A percentile compares a stretch with the other conserved stretches of the same genome.
These are phyloP conservation scores for Nasturtium officinale DNA, from an alignment of 345 rosid species.

Conservation along the genomic window DNA sequence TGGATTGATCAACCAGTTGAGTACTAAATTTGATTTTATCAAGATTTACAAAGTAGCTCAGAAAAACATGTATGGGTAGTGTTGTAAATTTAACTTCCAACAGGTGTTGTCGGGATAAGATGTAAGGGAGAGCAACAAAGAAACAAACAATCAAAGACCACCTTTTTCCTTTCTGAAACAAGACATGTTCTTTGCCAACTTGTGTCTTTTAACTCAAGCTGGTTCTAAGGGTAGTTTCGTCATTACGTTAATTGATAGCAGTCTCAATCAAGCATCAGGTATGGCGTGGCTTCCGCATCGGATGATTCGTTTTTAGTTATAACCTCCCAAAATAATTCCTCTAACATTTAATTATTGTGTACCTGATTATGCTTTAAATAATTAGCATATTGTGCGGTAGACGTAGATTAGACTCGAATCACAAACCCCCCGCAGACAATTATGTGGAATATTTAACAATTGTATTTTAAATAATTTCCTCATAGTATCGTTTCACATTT, in stretches of 20 bases:
- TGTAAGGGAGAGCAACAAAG: conserved; percentile 28
- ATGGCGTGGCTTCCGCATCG: conserved; percentile 33
- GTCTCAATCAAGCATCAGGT: conserved; percentile 16
- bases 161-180: conserved; percentile 23
- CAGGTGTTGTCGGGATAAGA: conserved; percentile 29
- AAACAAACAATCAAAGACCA: conserved; percentile 20
- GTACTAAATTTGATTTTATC: background rate
- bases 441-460: background rate
- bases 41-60: background rate
- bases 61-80: conserved; percentile 30
- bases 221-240: conserved; percentile 17
- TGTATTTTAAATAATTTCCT: background rate
- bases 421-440: conserved; percentile 10
- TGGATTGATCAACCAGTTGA: background rate
- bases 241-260: background rate
- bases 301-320: conserved; percentile 35
- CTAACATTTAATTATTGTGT: conserved; percentile 17
- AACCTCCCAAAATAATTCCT: conserved; percentile 34
- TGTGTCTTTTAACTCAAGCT: background rate
- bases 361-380: conserved; percentile 40
- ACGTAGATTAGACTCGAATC: conserved; percentile 19
- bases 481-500: no score
- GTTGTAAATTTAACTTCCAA: conserved; percentile 30
- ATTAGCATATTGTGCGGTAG: conserved; percentile 36
- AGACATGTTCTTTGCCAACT: conserved; percentile 40